Evolutionary conservation across 2,329 filamentous ascomycete species (phyloP).

Genomic region (Venturia carpophila): DNA sequence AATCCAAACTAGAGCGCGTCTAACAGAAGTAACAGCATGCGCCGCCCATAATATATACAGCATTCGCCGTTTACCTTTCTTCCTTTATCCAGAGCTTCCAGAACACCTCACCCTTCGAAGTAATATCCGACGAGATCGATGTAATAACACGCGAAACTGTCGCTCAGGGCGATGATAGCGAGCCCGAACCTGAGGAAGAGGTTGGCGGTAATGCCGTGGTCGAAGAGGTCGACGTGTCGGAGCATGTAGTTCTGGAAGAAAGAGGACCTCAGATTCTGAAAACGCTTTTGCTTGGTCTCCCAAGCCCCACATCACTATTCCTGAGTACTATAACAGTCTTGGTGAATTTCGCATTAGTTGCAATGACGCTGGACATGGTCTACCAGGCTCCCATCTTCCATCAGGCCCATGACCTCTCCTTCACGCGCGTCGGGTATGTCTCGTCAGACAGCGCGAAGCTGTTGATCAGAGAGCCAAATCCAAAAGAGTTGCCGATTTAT

Average conservation of each 20-base stretch:
- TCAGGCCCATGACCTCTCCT: slow-evolving; percentile 67
- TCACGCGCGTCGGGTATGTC: slow-evolving; percentile 80
- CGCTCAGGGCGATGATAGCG: slow-evolving; percentile 24
- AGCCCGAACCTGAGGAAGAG: slow-evolving; percentile 27
- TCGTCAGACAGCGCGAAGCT: slow-evolving; percentile 73
- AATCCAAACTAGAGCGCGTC: slow-evolving; percentile 3
- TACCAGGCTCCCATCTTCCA: slow-evolving; percentile 65
- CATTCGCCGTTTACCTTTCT: slow-evolving; percentile 59
- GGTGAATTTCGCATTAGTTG: slow-evolving; percentile 62
- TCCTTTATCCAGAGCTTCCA: slow-evolving; percentile 54
- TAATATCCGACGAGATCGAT: slow-evolving; percentile 53
- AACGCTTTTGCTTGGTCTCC: slow-evolving; percentile 67
- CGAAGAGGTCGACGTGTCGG: slow-evolving; percentile 50
- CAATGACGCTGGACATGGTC: slow-evolving; percentile 68
- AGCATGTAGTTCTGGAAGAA: slow-evolving; percentile 54
- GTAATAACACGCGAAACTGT: slow-evolving; percentile 34
- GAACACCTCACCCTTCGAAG: slow-evolving; percentile 48
- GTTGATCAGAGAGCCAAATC: slow-evolving; percentile 75
- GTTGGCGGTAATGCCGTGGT: slow-evolving; percentile 25
- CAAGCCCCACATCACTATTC: slow-evolving; percentile 60
- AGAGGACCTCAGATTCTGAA: slow-evolving; percentile 50
- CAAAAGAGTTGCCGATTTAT: slow-evolving; percentile 64
- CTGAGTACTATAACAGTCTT: slow-evolving; percentile 61
- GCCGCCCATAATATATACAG: slow-evolving; percentile 47
- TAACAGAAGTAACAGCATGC: slow-evolving; percentile 27